These are phyloP conservation scores for Aschersonia sp. DNA, from an alignment of 2,329 filamentous ascomycete genomes.

Conservation along the genomic window DNA sequence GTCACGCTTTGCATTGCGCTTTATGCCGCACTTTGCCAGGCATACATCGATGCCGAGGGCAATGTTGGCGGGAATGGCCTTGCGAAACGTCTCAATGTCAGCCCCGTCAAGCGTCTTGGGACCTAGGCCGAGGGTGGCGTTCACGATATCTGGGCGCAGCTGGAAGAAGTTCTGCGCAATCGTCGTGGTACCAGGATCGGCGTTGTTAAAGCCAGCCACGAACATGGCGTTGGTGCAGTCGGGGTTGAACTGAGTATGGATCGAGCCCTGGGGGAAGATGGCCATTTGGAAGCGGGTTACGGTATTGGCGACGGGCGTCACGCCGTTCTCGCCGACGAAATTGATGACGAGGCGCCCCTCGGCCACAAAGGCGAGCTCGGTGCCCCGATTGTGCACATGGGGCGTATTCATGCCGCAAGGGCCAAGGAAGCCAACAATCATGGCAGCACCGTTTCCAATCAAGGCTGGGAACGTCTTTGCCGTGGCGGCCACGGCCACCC, in stretches of 20 bases:
- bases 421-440: slow-evolving; percentile 33
- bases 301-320: slow-evolving; percentile 20
- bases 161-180: slow-evolving; percentile 32
- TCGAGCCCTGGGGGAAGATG: slow-evolving; percentile 32
- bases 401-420: slow-evolving; percentile 36
- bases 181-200: slow-evolving; percentile 30
- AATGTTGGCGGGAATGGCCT: slow-evolving; percentile 29
- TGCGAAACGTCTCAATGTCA: slow-evolving; percentile 24
- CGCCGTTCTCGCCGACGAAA: slow-evolving; percentile 28
- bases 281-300: slow-evolving; percentile 27
- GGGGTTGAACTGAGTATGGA: slow-evolving; percentile 37
- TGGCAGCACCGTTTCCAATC: slow-evolving; percentile 28
- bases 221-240: slow-evolving; percentile 31
- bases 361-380: slow-evolving; percentile 32
- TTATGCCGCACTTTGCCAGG: slow-evolving; percentile 29
- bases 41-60: slow-evolving; percentile 36
- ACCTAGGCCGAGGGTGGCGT: slow-evolving; percentile 21
- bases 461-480: slow-evolving; percentile 35
- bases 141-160: slow-evolving; percentile 20
- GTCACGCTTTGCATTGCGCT: slow-evolving; percentile 18
- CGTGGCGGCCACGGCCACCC: slow-evolving; percentile 23
- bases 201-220: slow-evolving; percentile 29
- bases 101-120: slow-evolving; percentile 20
- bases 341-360: slow-evolving; percentile 28
- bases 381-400: slow-evolving; percentile 30